Base-by-base conservation (phyloP, 345 rosid species). In the Eucalyptus victrix region DNA sequence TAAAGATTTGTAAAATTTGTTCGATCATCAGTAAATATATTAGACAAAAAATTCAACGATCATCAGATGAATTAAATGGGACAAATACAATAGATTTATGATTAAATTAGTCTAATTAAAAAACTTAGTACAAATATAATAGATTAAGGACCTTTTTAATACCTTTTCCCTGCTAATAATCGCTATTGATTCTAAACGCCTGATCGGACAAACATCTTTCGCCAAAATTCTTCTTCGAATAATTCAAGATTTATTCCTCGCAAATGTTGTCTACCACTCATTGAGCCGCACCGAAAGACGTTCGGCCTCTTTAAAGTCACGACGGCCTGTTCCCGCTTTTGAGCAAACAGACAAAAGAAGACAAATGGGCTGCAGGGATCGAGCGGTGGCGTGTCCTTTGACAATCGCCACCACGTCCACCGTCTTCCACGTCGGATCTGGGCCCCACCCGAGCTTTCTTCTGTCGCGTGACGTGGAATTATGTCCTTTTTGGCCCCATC, bases 51-150 rank as follows among this genome's bases (percentile, higher is more conserved):
- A 21, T 21, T 7, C 26, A 8, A 4, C 2, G 23, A 54, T 54
- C 26, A 54, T 4, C 1, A 0, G 17, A 15, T 14, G 4, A 11
- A 14, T 4, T 30, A 8, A 65, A 65, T n/a, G 8, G 37, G 2
- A 30, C 4, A 4, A 7, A 65, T 8, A 0, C 6, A 65, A 65
- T n/a, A 65, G 11, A 4, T 65, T n/a, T 15, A n/a, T 16, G 0
- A 14, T 4, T 65, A 16, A 4, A 65, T n/a, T 8, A n/a, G 9
- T 30, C 3, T 6, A 62, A 28, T 28, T 28, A 1, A 30, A 28
- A 28, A 28, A 1, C 0, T 28, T 62, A 14, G 7, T 3, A n/a
- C 3, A n/a, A 65, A n/a, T 15, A 7, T n/a, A 65, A n/a, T 65
- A 15, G 2, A 7, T 15, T 15, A n/a, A n/a, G 9, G 8, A 65